A percentile compares a stretch with the other conserved stretches of the same genome.
phyloP scores from a whole-genome alignment of 345 rosid species.

The Aurinia saxatilis region DNA sequence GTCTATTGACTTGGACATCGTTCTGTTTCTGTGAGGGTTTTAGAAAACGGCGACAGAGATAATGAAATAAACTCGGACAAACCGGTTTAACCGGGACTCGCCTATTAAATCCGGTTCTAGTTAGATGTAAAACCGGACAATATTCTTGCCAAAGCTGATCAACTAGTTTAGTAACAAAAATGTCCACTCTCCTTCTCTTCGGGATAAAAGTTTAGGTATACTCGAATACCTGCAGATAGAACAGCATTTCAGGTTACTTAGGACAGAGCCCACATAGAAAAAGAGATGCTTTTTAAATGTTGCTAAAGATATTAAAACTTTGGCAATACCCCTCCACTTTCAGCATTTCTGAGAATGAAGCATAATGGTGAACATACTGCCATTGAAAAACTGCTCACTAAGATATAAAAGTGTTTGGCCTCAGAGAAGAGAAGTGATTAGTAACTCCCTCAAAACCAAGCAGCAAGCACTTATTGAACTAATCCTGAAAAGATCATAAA shows the following conservation, averaged over 20 bases:
- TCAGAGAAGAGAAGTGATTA: neutral
- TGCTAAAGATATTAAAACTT: constrained; percentile 27
- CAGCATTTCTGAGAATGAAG: constrained; percentile 63
- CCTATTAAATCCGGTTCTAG: too few species aligned
- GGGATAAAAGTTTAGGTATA: constrained; percentile 60
- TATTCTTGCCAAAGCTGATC: constrained; percentile 42
- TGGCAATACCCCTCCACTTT: constrained; percentile 43
- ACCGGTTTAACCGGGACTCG: too few species aligned
- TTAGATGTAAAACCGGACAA: too few species aligned
- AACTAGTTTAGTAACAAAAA: constrained; percentile 38
- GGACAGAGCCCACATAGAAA: neutral
- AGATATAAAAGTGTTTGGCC: neutral
- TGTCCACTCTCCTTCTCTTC: constrained; percentile 63
- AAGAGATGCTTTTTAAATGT: neutral
- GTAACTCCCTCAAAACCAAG: constrained; percentile 60
- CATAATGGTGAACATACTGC: constrained; percentile 48
- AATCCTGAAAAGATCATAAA: constrained; percentile 41
- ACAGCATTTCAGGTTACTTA: neutral
- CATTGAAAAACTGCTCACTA: neutral
- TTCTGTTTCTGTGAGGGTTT: too few species aligned
- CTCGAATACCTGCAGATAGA: constrained; percentile 37
- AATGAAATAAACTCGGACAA: too few species aligned
- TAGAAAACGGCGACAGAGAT: too few species aligned
- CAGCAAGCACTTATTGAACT: constrained; percentile 52
- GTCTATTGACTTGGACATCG: constrained; percentile 35